Base-by-base conservation (phyloP, 306 rosid genomes). In the Dalbergia cochinchinensis region DNA sequence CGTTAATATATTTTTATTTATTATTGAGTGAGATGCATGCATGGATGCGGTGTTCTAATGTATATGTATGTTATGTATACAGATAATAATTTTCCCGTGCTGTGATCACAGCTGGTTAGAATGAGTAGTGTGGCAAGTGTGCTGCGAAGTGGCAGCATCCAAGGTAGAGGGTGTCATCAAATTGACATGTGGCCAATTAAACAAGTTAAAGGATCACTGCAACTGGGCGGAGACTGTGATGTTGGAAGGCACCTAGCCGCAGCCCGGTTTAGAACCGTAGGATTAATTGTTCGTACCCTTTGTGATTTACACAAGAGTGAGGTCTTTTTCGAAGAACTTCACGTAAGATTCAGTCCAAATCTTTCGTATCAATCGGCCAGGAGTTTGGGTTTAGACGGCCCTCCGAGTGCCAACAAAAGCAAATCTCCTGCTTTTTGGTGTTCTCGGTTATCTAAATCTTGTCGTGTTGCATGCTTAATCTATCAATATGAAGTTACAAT, bases 311-410 rank as follows among this genome's bases (percentile, higher is more conserved):
- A 33, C 1, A 19, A 26, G 20, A 39, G 14, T 72, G 31, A n/a
- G 42, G 84, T 80, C 83, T 44, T 35, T 71, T 37, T 37, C 53
- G 8, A 4, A 57, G 47, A n/a, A 26, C 13, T 14, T 69, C 50
- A 58, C 16, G 26, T 16, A 53, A 18, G 12, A 33, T 33, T 78
- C 71, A 53, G 53, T 39, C 74, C 18, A 39, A 20, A 22, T 31
- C 35, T 64, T 68, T 80, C 13, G 60, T 11, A 22, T n/a, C 47
- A 53, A 65, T 72, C 58, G 42, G 33, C 48, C 35, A 34, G 55
- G 37, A 37, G 65, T 50, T 72, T 80, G 74, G 78, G 48, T 58
- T 60, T 48, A 47, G 77, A 60, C 77, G 63, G 54, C 57, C 50
- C 14, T 68, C 11, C 1, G 6, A 47, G 4, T 58, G 16, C 11